These are phyloP conservation scores for Telopea speciosissima DNA, from an alignment of 177 flowering plant species.

Conservation along the genomic window DNA sequence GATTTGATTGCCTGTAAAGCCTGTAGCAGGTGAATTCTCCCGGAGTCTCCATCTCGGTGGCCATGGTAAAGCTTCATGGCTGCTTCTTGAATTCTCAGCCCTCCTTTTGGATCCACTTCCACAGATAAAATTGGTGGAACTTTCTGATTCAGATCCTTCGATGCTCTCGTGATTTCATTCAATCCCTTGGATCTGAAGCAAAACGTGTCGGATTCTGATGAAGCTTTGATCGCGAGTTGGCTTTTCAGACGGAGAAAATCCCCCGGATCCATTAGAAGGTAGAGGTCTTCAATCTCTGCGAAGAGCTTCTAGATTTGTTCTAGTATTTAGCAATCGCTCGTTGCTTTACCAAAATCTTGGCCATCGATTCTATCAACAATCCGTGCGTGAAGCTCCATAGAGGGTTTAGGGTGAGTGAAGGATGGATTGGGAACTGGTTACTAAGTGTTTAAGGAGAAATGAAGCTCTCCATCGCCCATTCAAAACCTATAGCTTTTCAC, in stretches of 20 bases:
- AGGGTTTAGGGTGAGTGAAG: too few relatives aligned
- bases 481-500: too few relatives aligned
- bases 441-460: too few relatives aligned
- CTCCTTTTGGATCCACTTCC: too few relatives aligned
- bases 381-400: constrained; percentile 38
- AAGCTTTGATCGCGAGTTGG: constrained; percentile 46
- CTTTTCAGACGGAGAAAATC: constrained; percentile 66
- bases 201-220: constrained; percentile 43
- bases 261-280: constrained; percentile 72
- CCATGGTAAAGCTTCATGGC: constrained; percentile 62
- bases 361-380: constrained; percentile 31
- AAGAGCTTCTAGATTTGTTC: constrained; percentile 72
- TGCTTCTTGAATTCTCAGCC: constrained; percentile 80
- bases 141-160: constrained; percentile 64
- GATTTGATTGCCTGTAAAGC: constrained; percentile 68
- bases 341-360: constrained; percentile 32
- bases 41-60: constrained; percentile 27
- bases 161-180: constrained; percentile 42
- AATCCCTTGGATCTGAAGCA: constrained; percentile 67
- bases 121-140: constrained; percentile 72
- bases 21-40: constrained; percentile 63
- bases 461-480: too few relatives aligned
- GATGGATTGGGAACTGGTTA: too few relatives aligned
- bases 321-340: constrained; percentile 54
- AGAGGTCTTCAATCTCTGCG: constrained; percentile 54